These are phyloP conservation scores for Coriaria nepalensis DNA, from an alignment of 306 rosid species.

Conservation along the genomic window DNA sequence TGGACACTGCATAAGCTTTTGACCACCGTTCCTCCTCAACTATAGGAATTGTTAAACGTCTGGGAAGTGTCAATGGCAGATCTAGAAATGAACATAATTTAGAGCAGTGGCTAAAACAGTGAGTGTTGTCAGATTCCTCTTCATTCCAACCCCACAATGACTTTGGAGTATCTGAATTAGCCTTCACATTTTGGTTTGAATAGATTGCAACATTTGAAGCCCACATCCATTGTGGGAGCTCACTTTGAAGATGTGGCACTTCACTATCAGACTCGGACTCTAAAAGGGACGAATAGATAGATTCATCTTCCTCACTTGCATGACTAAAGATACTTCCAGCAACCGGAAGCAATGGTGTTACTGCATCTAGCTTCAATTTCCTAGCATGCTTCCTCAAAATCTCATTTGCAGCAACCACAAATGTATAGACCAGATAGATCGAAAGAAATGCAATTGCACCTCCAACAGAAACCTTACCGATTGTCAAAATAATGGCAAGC, in stretches of 20 bases:
- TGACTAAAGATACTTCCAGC: conserved; percentile 58
- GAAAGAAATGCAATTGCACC: conserved; percentile 56
- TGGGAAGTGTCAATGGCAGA: conserved; percentile 69
- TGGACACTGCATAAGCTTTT: conserved; percentile 48
- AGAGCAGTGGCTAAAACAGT: conserved; percentile 19
- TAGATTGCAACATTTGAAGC: conserved; percentile 91
- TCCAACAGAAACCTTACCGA: conserved; percentile 51
- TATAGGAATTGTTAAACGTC: conserved; percentile 79
- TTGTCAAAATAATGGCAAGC: conserved; percentile 42
- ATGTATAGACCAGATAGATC: conserved; percentile 66
- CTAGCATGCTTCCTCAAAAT: conserved; percentile 50
- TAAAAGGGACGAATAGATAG: conserved; percentile 55
- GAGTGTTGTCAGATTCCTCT: conserved; percentile 21
- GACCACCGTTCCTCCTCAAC: conserved; percentile 82
- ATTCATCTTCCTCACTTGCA: conserved; percentile 59
- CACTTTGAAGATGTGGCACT: conserved; percentile 70
- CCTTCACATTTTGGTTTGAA: conserved; percentile 50
- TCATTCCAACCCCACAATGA: conserved; percentile 89
- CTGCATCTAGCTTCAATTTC: conserved; percentile 51
- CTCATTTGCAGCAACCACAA: conserved; percentile 75
- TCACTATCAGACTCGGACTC: conserved; percentile 41
- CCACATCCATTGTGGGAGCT: conserved; percentile 99
- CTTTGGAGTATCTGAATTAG: conserved; percentile 40
- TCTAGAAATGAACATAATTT: conserved; percentile 45
- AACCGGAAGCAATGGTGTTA: conserved; percentile 89